These are phyloP conservation scores for Dactylellina leptospora DNA, from an alignment of 2,329 filamentous ascomycete species.

Conservation along the genomic window DNA sequence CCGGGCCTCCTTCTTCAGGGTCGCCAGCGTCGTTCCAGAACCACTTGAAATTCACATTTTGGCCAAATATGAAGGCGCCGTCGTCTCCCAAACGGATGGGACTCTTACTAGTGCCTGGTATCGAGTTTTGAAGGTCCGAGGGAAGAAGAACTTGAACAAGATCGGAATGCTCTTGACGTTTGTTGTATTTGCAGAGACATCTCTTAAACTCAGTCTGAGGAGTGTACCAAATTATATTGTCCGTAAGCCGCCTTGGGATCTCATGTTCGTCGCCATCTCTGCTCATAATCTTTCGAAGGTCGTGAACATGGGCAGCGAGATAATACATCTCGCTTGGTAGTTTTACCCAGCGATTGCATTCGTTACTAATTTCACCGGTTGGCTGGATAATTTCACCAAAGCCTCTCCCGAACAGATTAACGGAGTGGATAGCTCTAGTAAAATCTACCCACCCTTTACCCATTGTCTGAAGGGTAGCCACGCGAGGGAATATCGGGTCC, in stretches of 20 bases:
- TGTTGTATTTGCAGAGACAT: constrained; percentile 54
- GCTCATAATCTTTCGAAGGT: constrained; percentile 58
- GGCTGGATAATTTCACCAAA: constrained; percentile 58
- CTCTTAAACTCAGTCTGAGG: constrained; percentile 51
- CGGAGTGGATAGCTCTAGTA: constrained; percentile 52
- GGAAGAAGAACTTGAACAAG: constrained; percentile 18
- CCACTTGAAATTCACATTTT: constrained; percentile 5
- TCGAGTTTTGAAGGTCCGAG: neutral
- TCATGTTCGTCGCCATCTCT: constrained; percentile 54
- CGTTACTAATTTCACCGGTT: constrained; percentile 42
- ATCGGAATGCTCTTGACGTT: constrained; percentile 11
- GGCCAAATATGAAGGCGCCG: constrained; percentile 28
- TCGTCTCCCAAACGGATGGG: neutral
- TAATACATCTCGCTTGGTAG: constrained; percentile 58
- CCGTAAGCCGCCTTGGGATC: constrained; percentile 47
- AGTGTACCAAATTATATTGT: constrained; percentile 53
- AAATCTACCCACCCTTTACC: constrained; percentile 57
- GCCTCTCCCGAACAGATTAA: constrained; percentile 55
- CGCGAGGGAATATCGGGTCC: constrained; percentile 54
- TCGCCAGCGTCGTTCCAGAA: neutral
- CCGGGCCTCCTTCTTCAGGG: neutral
- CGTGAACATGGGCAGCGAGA: constrained; percentile 57
- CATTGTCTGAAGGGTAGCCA: constrained; percentile 39
- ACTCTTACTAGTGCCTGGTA: neutral
- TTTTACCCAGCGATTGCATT: constrained; percentile 56